Conservation (phyloP, 2,329 filamentous ascomycete species). For the Penicillium sp. region DNA sequence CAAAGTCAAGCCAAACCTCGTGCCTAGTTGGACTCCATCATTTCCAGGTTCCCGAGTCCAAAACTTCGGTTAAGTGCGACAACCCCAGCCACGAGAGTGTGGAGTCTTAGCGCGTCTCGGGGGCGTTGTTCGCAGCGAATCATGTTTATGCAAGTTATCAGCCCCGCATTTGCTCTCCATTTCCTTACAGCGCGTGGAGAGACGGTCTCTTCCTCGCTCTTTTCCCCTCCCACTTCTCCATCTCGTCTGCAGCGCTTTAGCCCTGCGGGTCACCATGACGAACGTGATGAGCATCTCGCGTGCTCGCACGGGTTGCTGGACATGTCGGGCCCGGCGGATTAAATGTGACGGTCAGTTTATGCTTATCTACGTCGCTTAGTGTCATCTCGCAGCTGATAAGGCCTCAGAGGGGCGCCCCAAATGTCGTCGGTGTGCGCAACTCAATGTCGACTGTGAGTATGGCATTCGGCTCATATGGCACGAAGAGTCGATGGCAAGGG, state of each 20-base stretch:
- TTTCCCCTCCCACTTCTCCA: neutral
- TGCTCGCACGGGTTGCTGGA: constrained; percentile 29
- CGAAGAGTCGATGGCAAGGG: constrained; percentile 32
- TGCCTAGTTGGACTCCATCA: too few species aligned
- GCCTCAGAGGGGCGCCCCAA: neutral
- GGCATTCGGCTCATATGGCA: constrained; percentile 30
- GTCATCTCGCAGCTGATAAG: neutral
- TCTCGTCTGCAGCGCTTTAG: neutral
- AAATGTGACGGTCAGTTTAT: constrained; percentile 30
- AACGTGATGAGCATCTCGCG: constrained; percentile 19
- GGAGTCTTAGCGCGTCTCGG: neutral
- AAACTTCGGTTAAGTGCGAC: too few species aligned
- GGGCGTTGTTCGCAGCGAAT: neutral
- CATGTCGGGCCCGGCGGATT: constrained; percentile 27
- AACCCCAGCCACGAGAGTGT: neutral
- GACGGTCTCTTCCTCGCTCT: neutral
- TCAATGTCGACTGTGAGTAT: constrained; percentile 23
- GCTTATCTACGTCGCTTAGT: neutral
- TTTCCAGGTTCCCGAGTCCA: too few species aligned
- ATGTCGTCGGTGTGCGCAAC: neutral
- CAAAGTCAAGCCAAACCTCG: too few species aligned
- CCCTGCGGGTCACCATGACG: neutral
- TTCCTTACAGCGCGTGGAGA: neutral
- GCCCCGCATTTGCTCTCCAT: neutral
- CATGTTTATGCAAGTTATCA: neutral